These are phyloP conservation scores for Phaeophleospora eucalypticola DNA, from an alignment of 2,329 filamentous ascomycete genomes.

Conservation along the genomic window DNA sequence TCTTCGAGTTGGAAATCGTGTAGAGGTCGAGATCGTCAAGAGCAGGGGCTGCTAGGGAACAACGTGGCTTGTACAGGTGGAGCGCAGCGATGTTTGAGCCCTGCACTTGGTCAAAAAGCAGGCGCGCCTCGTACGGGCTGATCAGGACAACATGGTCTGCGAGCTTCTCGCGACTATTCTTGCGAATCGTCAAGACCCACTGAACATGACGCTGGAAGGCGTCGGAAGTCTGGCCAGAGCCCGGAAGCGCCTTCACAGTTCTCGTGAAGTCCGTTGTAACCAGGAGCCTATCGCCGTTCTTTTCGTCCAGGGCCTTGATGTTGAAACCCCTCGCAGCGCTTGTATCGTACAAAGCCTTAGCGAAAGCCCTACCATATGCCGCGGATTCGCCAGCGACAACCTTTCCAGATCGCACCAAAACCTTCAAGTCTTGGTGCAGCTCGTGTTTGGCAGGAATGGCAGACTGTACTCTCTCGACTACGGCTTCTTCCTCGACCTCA, in stretches of 20 bases:
- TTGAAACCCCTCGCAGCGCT: conserved; percentile 5
- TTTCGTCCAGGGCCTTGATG: neutral
- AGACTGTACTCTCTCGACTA: conserved; percentile 46
- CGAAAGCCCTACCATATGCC: conserved; percentile 10
- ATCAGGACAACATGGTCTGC: conserved; percentile 48
- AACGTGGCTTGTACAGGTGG: conserved; percentile 55
- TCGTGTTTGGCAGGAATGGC: conserved; percentile 40
- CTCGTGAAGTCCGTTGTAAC: conserved; percentile 13
- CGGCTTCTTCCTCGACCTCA: conserved; percentile 58
- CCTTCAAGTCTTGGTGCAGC: conserved; percentile 42
- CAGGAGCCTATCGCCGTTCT: conserved; percentile 11
- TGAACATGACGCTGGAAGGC: conserved; percentile 51
- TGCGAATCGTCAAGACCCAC: conserved; percentile 47
- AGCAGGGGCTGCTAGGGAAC: conserved; percentile 30
- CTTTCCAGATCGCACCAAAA: conserved; percentile 40
- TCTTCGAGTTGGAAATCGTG: conserved; percentile 30
- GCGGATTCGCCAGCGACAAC: conserved; percentile 27
- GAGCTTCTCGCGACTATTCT: conserved; percentile 2
- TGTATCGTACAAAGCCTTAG: conserved; percentile 3
- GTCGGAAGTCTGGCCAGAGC: conserved; percentile 34
- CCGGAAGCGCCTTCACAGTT: conserved; percentile 4
- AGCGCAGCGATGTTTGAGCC: conserved; percentile 23
- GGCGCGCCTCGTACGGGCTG: conserved; percentile 59
- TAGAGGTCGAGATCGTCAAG: conserved; percentile 49
- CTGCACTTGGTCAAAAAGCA: conserved; percentile 42